These are phyloP conservation scores for Trypanosoma platydactyli DNA, from an alignment of 208 protist genomes.

Conservation along the genomic window DNA sequence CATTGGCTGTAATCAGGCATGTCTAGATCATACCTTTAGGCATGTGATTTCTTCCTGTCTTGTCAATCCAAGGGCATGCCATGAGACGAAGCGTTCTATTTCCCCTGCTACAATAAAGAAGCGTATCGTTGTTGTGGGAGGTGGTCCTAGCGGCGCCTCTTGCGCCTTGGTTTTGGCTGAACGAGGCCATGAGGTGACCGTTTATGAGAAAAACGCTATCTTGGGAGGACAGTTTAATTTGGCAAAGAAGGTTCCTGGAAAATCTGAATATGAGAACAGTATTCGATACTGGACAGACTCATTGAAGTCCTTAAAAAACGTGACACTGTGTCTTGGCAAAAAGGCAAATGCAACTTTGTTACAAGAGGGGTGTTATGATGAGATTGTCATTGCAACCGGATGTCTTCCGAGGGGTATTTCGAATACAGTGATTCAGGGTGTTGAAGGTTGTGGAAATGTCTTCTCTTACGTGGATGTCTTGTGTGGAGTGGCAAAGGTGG, in stretches of 20 bases:
- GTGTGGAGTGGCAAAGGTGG: constrained; percentile 49
- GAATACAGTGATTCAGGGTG: constrained; percentile 43
- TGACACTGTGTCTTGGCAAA: constrained; percentile 33
- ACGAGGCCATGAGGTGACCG: constrained; percentile 67
- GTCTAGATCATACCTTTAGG: constrained; percentile 80
- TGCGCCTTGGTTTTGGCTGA: constrained; percentile 50
- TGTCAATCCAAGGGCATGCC: constrained; percentile 75
- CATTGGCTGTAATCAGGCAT: constrained; percentile 91
- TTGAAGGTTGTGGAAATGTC: constrained; percentile 67
- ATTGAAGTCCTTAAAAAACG: constrained; percentile 29
- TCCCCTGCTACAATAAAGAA: constrained; percentile 33
- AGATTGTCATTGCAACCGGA: constrained; percentile 82
- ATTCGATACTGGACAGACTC: constrained; percentile 71
- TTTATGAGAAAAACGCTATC: constrained; percentile 47
- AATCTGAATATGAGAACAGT: constrained; percentile 85
- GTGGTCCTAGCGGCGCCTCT: constrained; percentile 66
- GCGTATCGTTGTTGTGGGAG: constrained; percentile 71
- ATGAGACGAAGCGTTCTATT: constrained; percentile 49
- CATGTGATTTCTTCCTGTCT: constrained; percentile 57
- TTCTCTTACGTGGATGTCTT: constrained; percentile 88
- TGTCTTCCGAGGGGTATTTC: constrained; percentile 64
- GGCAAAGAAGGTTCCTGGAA: constrained; percentile 75
- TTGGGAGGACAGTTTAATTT: constrained; percentile 90
- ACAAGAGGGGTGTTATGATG: constrained; percentile 42
- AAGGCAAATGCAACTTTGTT: constrained; percentile 31